phyloP scores from a whole-genome alignment of 441 rosid genomes.

The Metrosideros polymorpha region DNA sequence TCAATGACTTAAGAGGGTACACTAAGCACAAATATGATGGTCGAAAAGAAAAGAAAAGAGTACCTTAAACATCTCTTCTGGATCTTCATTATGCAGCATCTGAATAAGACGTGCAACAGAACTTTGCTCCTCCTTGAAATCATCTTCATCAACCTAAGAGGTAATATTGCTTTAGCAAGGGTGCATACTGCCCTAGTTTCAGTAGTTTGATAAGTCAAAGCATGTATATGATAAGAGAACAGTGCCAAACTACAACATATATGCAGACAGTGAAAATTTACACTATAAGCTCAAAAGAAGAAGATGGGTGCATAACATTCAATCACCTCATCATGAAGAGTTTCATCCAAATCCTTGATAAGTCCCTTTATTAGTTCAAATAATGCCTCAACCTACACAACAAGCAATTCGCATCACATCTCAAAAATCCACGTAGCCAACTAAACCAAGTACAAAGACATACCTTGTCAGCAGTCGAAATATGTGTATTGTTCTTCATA shows the following conservation, averaged over 20 bases:
- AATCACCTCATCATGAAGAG: conserved; percentile 54
- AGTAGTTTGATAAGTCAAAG: not conserved
- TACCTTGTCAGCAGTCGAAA: conserved; percentile 82
- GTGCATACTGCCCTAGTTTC: not conserved
- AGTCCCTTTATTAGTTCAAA: conserved; percentile 90
- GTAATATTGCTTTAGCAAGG: not conserved
- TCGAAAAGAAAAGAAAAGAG: not conserved
- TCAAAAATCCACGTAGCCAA: conserved; percentile 7
- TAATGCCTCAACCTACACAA: conserved; percentile 75
- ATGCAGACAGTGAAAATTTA: not conserved
- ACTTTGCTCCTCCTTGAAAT: conserved; percentile 94
- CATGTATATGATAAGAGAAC: not conserved
- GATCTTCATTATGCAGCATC: conserved; percentile 78
- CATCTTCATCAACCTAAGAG: conserved; percentile 81
- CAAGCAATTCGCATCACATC: not conserved
- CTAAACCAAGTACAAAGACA: not conserved
- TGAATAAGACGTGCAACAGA: conserved; percentile 94
- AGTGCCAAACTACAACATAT: not conserved
- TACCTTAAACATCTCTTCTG: conserved; percentile 98
- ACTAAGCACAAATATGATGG: not conserved
- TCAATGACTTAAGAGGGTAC: not conserved
- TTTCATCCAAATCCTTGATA: conserved; percentile 76
- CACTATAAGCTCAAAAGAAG: not conserved
- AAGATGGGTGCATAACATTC: not conserved
- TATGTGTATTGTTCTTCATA: conserved; percentile 80